Evolutionary conservation across 305 asterid genomes (phyloP).

Genomic region (Solanum hybrid): DNA sequence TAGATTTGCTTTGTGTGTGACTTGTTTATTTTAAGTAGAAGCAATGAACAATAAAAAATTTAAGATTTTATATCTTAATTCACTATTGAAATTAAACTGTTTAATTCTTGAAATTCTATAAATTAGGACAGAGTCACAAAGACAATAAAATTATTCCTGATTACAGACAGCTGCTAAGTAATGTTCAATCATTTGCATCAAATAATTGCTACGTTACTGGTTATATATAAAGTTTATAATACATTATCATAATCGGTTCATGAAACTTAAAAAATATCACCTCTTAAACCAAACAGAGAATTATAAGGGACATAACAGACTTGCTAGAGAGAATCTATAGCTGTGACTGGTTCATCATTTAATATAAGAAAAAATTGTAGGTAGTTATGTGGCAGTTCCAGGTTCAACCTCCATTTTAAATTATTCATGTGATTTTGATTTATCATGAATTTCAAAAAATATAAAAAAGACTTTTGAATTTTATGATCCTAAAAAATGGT

Average conservation of each 20-base stretch:
- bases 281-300: not conserved
- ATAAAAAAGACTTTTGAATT: too few species aligned
- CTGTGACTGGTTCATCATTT: not conserved
- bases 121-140: not conserved
- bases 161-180: not conserved
- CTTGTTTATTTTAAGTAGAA: not conserved
- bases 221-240: not conserved
- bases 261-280: not conserved
- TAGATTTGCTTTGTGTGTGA: not conserved
- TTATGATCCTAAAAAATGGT: too few species aligned
- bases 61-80: too few species aligned
- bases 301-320: not conserved
- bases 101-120: not conserved
- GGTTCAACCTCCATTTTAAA: not conserved
- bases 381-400: not conserved
- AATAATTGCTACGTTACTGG: not conserved
- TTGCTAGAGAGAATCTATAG: not conserved
- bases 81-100: too few species aligned
- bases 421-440: too few species aligned
- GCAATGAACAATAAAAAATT: not conserved
- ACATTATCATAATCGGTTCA: not conserved
- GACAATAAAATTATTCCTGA: not conserved
- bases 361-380: not conserved
- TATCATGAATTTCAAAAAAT: not conserved
- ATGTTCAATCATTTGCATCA: not conserved